Evolutionary conservation across 768 basidiomycete genomes (phyloP).

Genomic region (Mycena alexandri): DNA sequence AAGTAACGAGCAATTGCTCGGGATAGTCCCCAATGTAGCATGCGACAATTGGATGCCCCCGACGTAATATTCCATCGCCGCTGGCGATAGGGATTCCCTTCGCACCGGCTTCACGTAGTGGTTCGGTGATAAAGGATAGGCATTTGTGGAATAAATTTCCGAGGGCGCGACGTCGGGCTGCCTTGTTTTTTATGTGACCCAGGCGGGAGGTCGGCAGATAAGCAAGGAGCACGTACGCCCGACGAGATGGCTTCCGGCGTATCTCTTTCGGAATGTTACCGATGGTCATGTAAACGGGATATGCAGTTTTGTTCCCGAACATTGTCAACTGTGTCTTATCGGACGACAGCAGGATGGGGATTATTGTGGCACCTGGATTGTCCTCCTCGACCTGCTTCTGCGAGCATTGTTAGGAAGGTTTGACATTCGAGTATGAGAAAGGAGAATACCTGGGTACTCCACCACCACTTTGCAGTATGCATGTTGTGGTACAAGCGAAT

Average conservation of each 20-base stretch:
- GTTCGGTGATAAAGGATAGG: not conserved
- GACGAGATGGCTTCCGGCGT: conserved; percentile 41
- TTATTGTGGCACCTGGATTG: conserved; percentile 47
- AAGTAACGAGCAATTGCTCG: not conserved
- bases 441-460: conserved; percentile 61
- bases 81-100: not conserved
- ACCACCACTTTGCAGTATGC: conserved; percentile 67
- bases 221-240: conserved; percentile 45
- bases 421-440: no score
- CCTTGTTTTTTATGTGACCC: conserved; percentile 35
- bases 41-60: not conserved
- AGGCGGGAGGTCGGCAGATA: conserved; percentile 49
- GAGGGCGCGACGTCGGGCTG: conserved; percentile 17
- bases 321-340: conserved; percentile 60
- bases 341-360: conserved; percentile 59
- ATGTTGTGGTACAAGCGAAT: conserved; percentile 51
- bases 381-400: conserved; percentile 40
- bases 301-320: conserved; percentile 54
- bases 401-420: no score
- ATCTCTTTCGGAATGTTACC: conserved; percentile 48
- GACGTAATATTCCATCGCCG: not conserved
- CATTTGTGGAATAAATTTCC: conserved; percentile 44
- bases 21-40: conserved; percentile 3
- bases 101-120: not conserved
- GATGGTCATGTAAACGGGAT: conserved; percentile 55